A percentile compares a stretch with the other conserved stretches of the same genome.
Evolutionary conservation across 208 protist species (phyloP).

Genomic region (Jaenimonas drosophilae): DNA sequence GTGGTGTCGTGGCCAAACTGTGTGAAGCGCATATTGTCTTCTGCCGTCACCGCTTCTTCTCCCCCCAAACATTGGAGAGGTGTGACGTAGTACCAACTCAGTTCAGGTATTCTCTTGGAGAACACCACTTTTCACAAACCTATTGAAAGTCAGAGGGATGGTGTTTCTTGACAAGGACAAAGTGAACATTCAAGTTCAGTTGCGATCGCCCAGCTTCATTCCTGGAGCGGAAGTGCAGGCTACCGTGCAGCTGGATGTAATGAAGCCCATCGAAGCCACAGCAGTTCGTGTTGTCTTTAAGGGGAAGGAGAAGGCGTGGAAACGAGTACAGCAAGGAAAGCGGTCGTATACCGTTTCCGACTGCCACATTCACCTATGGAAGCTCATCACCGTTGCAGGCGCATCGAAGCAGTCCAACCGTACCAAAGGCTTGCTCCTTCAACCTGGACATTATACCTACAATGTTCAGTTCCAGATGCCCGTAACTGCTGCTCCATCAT

Average conservation of each 20-base stretch:
- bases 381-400: not conserved
- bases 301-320: not conserved
- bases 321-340: not conserved
- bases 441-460: not conserved
- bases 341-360: not conserved
- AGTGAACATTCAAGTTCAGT: not conserved
- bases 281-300: not conserved
- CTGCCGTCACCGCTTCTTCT: no score
- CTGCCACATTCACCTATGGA: no score
- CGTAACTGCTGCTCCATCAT: not conserved
- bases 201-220: no score
- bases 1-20: no score
- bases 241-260: not conserved
- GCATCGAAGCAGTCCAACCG: not conserved
- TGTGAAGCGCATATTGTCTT: no score
- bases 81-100: no score
- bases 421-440: not conserved
- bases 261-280: not conserved
- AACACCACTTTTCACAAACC: no score
- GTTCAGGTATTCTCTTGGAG: no score
- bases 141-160: no score
- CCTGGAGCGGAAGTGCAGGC: not conserved
- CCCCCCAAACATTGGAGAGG: no score
- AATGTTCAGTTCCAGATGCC: not conserved
- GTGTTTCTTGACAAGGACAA: not conserved